Percentiles rank a stretch among this genome's conserved stretches.
Conservation (phyloP, 345 rosid species). For the Citrus trifoliata region DNA sequence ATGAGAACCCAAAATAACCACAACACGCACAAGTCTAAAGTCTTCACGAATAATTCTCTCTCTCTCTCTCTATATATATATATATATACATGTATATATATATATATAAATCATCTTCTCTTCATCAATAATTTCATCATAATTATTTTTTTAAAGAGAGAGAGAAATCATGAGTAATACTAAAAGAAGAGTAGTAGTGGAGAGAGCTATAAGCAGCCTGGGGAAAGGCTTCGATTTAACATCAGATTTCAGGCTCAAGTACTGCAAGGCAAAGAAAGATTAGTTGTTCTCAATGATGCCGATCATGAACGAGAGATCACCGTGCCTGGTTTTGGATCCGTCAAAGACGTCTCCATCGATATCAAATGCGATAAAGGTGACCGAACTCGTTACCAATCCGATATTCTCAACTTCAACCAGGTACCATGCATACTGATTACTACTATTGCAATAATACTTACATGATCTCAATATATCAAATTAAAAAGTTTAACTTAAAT, state of each 20-base stretch:
- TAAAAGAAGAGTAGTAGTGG: slow-evolving; percentile 21
- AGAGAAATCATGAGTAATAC: slow-evolving; percentile 22
- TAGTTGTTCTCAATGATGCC: slow-evolving; percentile 55
- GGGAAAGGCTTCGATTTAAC: slow-evolving; percentile 93
- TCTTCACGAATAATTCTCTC: too few species aligned
- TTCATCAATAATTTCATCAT: not conserved
- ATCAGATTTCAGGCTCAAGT: slow-evolving; percentile 69
- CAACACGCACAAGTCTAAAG: too few species aligned
- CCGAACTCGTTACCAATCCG: slow-evolving; percentile 67
- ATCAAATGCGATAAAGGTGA: slow-evolving; percentile 94
- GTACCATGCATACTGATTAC: slow-evolving; percentile 22
- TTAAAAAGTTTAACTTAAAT: too few species aligned
- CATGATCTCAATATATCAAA: too few species aligned
- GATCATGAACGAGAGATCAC: slow-evolving; percentile 39
- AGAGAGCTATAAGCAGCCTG: slow-evolving; percentile 58
- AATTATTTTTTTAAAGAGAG: not conserved
- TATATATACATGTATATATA: too few species aligned
- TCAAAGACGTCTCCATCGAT: slow-evolving; percentile 57
- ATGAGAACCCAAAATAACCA: not conserved
- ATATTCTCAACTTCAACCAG: slow-evolving; percentile 76
- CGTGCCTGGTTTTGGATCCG: slow-evolving; percentile 62
- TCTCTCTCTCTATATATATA: too few species aligned
- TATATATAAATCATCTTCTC: too few species aligned
- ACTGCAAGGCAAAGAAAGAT: slow-evolving; percentile 64
- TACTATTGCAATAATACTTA: too few species aligned